phyloP scores from a whole-genome alignment of 495 filamentous ascomycete genomes.

The Letharia lupina region DNA sequence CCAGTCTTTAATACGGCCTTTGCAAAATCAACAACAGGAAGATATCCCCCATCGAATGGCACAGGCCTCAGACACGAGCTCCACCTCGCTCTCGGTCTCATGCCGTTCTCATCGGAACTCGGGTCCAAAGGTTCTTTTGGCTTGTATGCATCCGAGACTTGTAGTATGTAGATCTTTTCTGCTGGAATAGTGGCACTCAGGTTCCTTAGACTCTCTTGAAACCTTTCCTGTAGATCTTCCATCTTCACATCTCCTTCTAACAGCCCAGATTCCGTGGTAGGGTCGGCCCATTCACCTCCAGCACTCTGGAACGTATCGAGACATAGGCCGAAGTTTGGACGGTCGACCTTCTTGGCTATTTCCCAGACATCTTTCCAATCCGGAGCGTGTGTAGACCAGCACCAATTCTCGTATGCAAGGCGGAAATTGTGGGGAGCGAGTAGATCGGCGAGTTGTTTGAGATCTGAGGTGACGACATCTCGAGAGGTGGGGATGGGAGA shows the following conservation, averaged over 20 bases:
- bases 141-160: slow-evolving; percentile 74
- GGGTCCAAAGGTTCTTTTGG: slow-evolving; percentile 43
- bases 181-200: slow-evolving; percentile 49
- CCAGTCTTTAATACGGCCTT: slow-evolving; percentile 62
- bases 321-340: slow-evolving; percentile 64
- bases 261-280: slow-evolving; percentile 56
- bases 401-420: slow-evolving; percentile 79
- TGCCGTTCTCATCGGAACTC: slow-evolving; percentile 36
- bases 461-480: slow-evolving; percentile 48
- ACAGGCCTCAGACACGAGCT: slow-evolving; percentile 63
- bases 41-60: slow-evolving; percentile 63
- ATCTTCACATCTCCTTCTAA: slow-evolving; percentile 34
- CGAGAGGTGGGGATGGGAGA: slow-evolving; percentile 42
- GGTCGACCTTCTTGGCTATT: slow-evolving; percentile 52
- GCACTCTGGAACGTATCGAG: slow-evolving; percentile 78
- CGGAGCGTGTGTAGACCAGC: slow-evolving; percentile 67
- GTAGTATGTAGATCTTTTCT: slow-evolving; percentile 68
- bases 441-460: slow-evolving; percentile 55
- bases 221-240: slow-evolving; percentile 42
- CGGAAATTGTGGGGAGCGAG: slow-evolving; percentile 47
- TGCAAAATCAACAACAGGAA: slow-evolving; percentile 59
- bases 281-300: slow-evolving; percentile 69
- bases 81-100: slow-evolving; percentile 58
- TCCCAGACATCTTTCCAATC: slow-evolving; percentile 61
- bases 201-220: slow-evolving; percentile 44